These are phyloP conservation scores for Platanthera zijinensis DNA, from an alignment of 106 monocot genomes.

Conservation along the genomic window DNA sequence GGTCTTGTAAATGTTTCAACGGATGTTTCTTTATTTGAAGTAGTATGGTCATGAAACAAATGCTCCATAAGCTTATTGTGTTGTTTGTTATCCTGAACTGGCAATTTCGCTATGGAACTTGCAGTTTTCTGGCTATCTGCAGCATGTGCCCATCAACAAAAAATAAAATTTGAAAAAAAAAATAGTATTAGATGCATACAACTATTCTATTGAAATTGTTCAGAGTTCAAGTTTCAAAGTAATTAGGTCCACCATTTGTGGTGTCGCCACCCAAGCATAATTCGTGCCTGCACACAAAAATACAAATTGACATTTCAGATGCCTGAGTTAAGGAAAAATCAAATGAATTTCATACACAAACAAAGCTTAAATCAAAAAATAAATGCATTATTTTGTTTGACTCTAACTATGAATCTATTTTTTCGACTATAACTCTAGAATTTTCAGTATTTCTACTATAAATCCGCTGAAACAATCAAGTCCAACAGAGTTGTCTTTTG, in stretches of 20 bases:
- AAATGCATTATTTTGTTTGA: not conserved
- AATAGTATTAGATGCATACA: not conserved
- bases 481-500: too few relatives aligned
- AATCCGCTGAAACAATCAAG: too few relatives aligned
- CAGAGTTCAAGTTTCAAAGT: not conserved
- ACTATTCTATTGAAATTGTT: constrained; percentile 1
- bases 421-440: not conserved
- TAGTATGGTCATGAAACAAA: constrained; percentile 2
- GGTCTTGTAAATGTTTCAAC: constrained; percentile 20
- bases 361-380: not conserved
- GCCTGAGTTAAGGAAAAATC: not conserved
- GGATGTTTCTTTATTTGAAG: constrained; percentile 23
- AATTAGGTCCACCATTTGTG: constrained; percentile 54
- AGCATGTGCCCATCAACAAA: constrained; percentile 33
- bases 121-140: constrained; percentile 31
- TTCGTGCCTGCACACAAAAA: constrained; percentile 47
- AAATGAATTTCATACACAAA: not conserved
- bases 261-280: constrained; percentile 88
- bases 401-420: not conserved
- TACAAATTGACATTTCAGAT: not conserved
- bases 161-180: not conserved
- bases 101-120: constrained; percentile 9
- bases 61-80: constrained; percentile 18
- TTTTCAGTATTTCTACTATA: too few relatives aligned
- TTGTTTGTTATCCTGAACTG: constrained; percentile 21